These are phyloP conservation scores for Globisporangium cystogenes DNA, from an alignment of 352 stramenopile species.

Conservation along the genomic window DNA sequence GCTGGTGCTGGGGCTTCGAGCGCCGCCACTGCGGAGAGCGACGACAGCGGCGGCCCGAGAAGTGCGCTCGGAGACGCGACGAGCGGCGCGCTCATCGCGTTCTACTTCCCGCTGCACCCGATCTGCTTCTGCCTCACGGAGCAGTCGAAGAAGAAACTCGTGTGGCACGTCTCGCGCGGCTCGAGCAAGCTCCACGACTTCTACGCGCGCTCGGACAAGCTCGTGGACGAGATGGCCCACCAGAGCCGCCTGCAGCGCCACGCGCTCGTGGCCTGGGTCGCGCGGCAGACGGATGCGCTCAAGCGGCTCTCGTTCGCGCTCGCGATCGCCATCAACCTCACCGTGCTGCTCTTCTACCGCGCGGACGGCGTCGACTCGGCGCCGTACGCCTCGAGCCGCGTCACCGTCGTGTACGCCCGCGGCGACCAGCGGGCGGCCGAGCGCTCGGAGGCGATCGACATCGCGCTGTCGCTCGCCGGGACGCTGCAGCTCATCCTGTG, in stretches of 20 bases:
- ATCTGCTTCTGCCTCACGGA: slow-evolving; percentile 72
- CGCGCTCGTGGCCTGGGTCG: slow-evolving; percentile 23
- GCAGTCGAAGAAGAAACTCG: slow-evolving; percentile 67
- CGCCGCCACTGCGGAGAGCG: not conserved
- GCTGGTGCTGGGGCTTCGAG: not conserved
- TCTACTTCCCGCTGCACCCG: slow-evolving; percentile 72
- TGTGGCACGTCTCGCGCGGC: slow-evolving; percentile 53
- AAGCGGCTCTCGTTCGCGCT: slow-evolving; percentile 52
- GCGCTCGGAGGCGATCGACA: slow-evolving; percentile 28
- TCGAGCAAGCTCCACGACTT: slow-evolving; percentile 67
- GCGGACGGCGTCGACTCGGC: slow-evolving; percentile 41
- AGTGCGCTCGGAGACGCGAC: not conserved
- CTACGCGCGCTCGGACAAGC: slow-evolving; percentile 51
- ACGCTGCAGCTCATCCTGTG: slow-evolving; percentile 52
- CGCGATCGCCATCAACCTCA: slow-evolving; percentile 46
- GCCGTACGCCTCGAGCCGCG: slow-evolving; percentile 36
- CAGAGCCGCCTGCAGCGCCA: slow-evolving; percentile 44
- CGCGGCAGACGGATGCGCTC: slow-evolving; percentile 33
- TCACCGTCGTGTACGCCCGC: slow-evolving; percentile 33
- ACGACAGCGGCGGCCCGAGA: not conserved
- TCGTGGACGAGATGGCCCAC: slow-evolving; percentile 72
- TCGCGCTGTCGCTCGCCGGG: slow-evolving; percentile 32
- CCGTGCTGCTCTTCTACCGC: slow-evolving; percentile 56
- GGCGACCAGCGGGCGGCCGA: slow-evolving; percentile 4
- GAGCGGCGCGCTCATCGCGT: slow-evolving; percentile 29